Percentiles rank a stretch among this genome's conserved stretches.
Conservation (phyloP, 2,329 filamentous ascomycete species). For the Hypocrella siamensis region DNA sequence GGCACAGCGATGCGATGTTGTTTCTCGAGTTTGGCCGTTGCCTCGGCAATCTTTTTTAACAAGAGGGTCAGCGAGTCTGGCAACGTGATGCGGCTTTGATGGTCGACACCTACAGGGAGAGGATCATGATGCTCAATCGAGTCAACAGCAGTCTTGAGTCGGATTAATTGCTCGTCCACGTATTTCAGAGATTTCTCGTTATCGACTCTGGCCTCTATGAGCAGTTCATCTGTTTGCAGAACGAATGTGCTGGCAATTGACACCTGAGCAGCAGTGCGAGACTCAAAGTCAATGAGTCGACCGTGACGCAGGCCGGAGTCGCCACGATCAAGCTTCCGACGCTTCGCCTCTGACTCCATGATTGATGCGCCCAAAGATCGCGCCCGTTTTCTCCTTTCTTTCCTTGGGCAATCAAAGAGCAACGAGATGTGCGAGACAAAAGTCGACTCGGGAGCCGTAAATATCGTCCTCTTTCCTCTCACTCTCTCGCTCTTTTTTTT, state of each 20-base stretch:
- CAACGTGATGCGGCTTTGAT: neutral
- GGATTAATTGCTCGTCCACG: conserved; percentile 32
- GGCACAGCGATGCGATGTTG: conserved; percentile 57
- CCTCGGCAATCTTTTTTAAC: conserved; percentile 45
- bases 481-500: conserved; percentile 4
- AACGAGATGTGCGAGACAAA: too few species aligned
- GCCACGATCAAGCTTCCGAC: conserved; percentile 30
- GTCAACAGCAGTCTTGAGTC: conserved; percentile 37
- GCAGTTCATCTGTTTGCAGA: conserved; percentile 42
- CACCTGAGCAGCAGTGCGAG: conserved; percentile 21
- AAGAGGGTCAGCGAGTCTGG: neutral
- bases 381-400: neutral
- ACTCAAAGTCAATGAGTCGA: conserved; percentile 24
- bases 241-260: conserved; percentile 38
- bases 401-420: neutral
- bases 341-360: conserved; percentile 33
- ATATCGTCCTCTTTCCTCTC: conserved; percentile 3
- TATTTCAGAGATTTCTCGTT: conserved; percentile 31
- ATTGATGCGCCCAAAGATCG: neutral
- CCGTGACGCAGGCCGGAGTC: conserved; percentile 17
- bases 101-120: conserved; percentile 26
- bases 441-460: too few species aligned
- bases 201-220: conserved; percentile 37
- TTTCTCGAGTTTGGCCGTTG: conserved; percentile 50
- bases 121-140: conserved; percentile 31